Evolutionary conservation across 164 flowering plant species (phyloP).

Genomic region (Vitis rotundifolia): DNA sequence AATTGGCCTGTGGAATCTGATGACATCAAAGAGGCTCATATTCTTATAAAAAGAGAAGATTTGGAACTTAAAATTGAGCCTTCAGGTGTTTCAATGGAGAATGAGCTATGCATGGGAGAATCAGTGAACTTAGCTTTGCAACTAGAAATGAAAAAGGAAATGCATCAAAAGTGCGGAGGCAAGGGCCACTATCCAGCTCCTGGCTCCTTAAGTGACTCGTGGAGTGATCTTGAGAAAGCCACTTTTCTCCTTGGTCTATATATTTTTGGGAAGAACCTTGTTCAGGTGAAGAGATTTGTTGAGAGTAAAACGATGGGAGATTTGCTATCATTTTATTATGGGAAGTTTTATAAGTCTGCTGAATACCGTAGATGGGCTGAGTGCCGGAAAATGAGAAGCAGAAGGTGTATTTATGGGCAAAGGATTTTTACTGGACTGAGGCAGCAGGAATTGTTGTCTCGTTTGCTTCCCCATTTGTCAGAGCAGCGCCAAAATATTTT

Average conservation of each 20-base stretch:
- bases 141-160: conserved; percentile 3
- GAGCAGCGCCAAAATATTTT: conserved; percentile 44
- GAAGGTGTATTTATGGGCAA: conserved; percentile 55
- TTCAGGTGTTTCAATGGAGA: conserved; percentile 1
- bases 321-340: conserved; percentile 72
- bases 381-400: conserved; percentile 59
- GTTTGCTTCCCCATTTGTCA: conserved; percentile 50
- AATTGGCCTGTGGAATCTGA: conserved; percentile 12
- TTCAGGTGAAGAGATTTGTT: conserved; percentile 56
- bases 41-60: not conserved
- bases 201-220: conserved; percentile 35
- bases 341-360: conserved; percentile 63
- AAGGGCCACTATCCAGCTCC: conserved; percentile 39
- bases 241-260: conserved; percentile 84
- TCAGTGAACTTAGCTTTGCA: conserved; percentile 7
- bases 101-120: conserved; percentile 4
- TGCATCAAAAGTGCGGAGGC: conserved; percentile 6
- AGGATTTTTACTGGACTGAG: conserved; percentile 75
- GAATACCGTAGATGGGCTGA: conserved; percentile 67
- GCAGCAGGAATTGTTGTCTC: conserved; percentile 77
- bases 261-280: conserved; percentile 83
- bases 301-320: conserved; percentile 67
- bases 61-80: conserved; percentile 19
- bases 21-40: conserved; percentile 8
- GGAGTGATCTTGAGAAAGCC: conserved; percentile 66